Conservation (phyloP, 2,329 filamentous ascomycete species). For the Talaromyces islandicus region DNA sequence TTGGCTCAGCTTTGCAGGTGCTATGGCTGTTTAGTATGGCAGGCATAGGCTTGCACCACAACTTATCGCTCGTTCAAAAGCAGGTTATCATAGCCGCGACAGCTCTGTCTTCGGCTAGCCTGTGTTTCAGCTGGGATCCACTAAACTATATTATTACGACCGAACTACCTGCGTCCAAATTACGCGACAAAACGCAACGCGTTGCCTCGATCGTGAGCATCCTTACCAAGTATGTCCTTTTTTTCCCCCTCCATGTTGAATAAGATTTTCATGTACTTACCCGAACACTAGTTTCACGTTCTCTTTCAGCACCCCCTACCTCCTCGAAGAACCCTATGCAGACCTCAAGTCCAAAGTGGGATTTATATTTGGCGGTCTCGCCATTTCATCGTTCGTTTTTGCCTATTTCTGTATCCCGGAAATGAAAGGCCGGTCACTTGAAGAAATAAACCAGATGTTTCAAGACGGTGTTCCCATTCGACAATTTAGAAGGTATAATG, state of each 20-base stretch:
- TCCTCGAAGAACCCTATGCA: slow-evolving; percentile 30
- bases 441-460: slow-evolving; percentile 27
- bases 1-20: slow-evolving; percentile 23
- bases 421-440: slow-evolving; percentile 25
- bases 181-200: slow-evolving; percentile 25
- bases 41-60: slow-evolving; percentile 24
- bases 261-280: background rate
- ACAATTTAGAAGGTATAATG: slow-evolving; percentile 14
- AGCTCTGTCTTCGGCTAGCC: slow-evolving; percentile 26
- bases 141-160: slow-evolving; percentile 31
- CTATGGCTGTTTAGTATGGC: slow-evolving; percentile 31
- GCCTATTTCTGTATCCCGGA: slow-evolving; percentile 24
- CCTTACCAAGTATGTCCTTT: slow-evolving; percentile 19
- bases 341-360: slow-evolving; percentile 30
- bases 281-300: slow-evolving; percentile 16
- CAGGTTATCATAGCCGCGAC: slow-evolving; percentile 28
- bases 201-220: slow-evolving; percentile 25
- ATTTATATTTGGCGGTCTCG: slow-evolving; percentile 29
- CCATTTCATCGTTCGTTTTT: slow-evolving; percentile 16
- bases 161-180: slow-evolving; percentile 25
- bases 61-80: slow-evolving; percentile 14
- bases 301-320: slow-evolving; percentile 34
- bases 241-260: background rate
- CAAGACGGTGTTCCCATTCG: slow-evolving; percentile 14
- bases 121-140: slow-evolving; percentile 28